Percentiles rank a stretch among this genome's conserved stretches.
These are phyloP conservation scores for Thermoascus crustaceus DNA, from an alignment of 2,329 filamentous ascomycete genomes.

Conservation along the genomic window DNA sequence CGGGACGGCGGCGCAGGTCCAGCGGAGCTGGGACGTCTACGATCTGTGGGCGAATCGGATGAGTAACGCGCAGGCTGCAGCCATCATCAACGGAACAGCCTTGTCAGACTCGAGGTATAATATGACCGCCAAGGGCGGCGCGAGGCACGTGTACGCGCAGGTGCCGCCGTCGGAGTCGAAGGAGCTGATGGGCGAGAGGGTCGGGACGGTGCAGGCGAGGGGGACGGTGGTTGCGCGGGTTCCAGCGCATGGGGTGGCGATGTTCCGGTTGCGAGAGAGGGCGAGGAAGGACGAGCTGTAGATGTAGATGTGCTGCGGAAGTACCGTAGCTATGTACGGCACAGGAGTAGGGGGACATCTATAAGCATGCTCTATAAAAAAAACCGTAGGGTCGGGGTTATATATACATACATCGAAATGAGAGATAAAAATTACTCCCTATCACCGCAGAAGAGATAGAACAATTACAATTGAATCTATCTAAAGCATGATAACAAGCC, in stretches of 20 bases:
- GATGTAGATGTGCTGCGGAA: too few relatives aligned
- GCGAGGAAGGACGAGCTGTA: constrained; percentile 40
- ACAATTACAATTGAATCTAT: too few relatives aligned
- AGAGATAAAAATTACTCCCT: too few relatives aligned
- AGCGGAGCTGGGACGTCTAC: constrained; percentile 44
- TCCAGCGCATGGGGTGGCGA: constrained; percentile 42
- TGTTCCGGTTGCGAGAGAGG: constrained; percentile 40
- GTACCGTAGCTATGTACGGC: too few relatives aligned
- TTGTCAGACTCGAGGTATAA: constrained; percentile 22
- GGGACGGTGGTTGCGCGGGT: constrained; percentile 40
- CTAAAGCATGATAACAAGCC: too few relatives aligned
- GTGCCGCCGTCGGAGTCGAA: constrained; percentile 25
- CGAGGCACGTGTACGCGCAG: constrained; percentile 40
- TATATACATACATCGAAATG: too few relatives aligned
- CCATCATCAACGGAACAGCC: constrained; percentile 37
- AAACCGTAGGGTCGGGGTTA: too few relatives aligned
- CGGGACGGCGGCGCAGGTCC: constrained; percentile 35
- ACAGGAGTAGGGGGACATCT: too few relatives aligned
- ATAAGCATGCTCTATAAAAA: too few relatives aligned
- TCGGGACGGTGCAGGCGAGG: constrained; percentile 36
- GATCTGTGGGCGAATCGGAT: constrained; percentile 52
- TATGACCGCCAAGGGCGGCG: constrained; percentile 45
- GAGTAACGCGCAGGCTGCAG: constrained; percentile 36
- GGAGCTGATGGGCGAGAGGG: constrained; percentile 40
- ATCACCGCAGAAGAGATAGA: too few relatives aligned